Evolutionary conservation across 2,329 filamentous ascomycete species (phyloP).

Genomic region (Colletotrichum sp.): DNA sequence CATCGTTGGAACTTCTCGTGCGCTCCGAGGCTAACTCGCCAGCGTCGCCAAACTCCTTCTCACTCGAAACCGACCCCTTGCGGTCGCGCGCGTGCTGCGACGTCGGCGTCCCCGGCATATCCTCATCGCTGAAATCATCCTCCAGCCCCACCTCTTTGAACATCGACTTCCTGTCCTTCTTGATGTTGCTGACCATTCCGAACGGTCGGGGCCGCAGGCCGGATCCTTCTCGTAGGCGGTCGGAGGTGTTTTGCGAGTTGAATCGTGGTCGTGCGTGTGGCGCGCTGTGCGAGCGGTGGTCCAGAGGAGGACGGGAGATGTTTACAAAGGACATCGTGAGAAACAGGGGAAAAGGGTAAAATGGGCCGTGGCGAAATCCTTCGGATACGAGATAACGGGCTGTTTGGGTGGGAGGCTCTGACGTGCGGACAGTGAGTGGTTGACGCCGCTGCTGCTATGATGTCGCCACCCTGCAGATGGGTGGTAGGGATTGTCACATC

Average conservation of each 20-base stretch:
- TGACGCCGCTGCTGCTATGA: conserved; percentile 9
- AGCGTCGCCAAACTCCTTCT: conserved; percentile 34
- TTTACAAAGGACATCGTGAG: conserved; percentile 19
- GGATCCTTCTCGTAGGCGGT: conserved; percentile 55
- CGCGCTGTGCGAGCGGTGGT: conserved; percentile 7
- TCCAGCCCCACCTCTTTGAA: conserved; percentile 57
- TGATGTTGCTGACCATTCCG: conserved; percentile 47
- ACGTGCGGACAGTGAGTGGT: conserved; percentile 2
- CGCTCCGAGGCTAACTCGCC: conserved; percentile 23
- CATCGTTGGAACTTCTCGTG: conserved; percentile 6
- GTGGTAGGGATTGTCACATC: conserved; percentile 14
- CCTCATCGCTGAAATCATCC: conserved; percentile 33
- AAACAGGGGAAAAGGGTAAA: background rate
- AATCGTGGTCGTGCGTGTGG: conserved; percentile 47
- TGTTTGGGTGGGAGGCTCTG: background rate
- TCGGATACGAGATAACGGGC: background rate
- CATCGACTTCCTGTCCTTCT: conserved; percentile 54
- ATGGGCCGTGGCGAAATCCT: background rate
- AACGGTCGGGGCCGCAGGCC: conserved; percentile 40
- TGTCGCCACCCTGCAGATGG: conserved; percentile 20
- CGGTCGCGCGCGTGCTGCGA: conserved; percentile 6
- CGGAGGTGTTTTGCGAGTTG: conserved; percentile 54
- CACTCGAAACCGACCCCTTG: conserved; percentile 22
- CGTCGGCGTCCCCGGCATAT: background rate
- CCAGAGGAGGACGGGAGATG: conserved; percentile 12